These are phyloP conservation scores for Nicotiana attenuata DNA, from an alignment of 257 asterid genomes.

Conservation along the genomic window DNA sequence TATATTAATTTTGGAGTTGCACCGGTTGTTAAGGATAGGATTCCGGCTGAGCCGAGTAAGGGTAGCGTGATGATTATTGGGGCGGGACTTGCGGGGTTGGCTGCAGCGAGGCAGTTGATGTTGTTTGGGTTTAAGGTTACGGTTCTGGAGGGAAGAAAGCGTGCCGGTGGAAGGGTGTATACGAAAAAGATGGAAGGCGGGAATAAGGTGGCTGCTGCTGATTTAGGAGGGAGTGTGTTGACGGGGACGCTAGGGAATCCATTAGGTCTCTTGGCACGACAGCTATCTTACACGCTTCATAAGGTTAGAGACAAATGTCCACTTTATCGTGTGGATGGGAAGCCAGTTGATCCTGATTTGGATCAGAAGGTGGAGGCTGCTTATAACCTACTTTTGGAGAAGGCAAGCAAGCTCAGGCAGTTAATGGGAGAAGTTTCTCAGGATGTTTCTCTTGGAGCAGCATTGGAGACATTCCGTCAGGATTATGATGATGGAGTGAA, in stretches of 20 bases:
- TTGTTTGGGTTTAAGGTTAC: slow-evolving; percentile 81
- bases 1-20: slow-evolving; percentile 95
- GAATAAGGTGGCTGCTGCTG: slow-evolving; percentile 68
- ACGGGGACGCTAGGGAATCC: slow-evolving; percentile 94
- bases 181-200: slow-evolving; percentile 64
- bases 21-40: slow-evolving; percentile 58
- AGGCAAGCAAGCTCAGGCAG: slow-evolving; percentile 64
- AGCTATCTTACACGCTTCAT: slow-evolving; percentile 68
- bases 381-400: slow-evolving; percentile 75
- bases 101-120: slow-evolving; percentile 98
- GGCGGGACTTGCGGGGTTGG: slow-evolving; percentile 92
- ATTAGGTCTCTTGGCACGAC: slow-evolving; percentile 90
- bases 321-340: slow-evolving; percentile 66
- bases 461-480: slow-evolving; percentile 73
- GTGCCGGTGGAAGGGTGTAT: slow-evolving; percentile 94
- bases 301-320: slow-evolving; percentile 97
- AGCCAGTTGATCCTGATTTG: slow-evolving; percentile 60
- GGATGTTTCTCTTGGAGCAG: slow-evolving; percentile 96
- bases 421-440: slow-evolving; percentile 87
- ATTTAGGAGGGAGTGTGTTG: slow-evolving; percentile 95
- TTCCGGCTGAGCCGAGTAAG: slow-evolving; percentile 41
- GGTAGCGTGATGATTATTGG: slow-evolving; percentile 70
- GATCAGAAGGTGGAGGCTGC: slow-evolving; percentile 72
- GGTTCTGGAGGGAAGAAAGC: slow-evolving; percentile 86
- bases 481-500: slow-evolving; percentile 38